Conservation (phyloP, 768 basidiomycete genomes). For the Mycena kentingensis region DNA sequence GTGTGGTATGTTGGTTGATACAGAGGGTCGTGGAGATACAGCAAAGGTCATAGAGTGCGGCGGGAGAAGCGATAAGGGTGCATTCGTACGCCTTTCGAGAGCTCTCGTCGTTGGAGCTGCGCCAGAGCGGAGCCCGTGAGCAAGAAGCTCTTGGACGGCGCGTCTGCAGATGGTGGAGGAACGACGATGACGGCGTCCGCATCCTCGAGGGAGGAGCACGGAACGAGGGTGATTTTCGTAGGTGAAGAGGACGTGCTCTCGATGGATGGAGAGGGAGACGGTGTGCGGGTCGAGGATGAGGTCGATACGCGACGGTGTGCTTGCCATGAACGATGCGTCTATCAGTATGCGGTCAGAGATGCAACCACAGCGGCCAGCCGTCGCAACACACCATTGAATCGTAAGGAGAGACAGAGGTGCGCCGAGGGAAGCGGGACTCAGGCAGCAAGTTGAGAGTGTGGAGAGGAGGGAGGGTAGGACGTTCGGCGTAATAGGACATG, state of each 20-base stretch:
- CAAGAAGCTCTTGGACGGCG: conserved; percentile 40
- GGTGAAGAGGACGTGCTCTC: conserved; percentile 20
- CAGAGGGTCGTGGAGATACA: not conserved
- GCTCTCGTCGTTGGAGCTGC: conserved; percentile 33
- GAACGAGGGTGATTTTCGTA: conserved; percentile 44
- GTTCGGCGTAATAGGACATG: conserved; percentile 29
- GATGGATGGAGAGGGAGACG: conserved; percentile 35
- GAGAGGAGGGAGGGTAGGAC: conserved; percentile 57
- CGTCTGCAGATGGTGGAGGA: conserved; percentile 33
- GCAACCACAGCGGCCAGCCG: too few species aligned
- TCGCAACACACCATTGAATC: conserved; percentile 19
- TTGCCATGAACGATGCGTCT: conserved; percentile 21
- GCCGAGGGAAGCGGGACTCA: conserved; percentile 10
- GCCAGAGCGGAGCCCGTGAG: conserved; percentile 52
- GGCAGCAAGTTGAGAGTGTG: conserved; percentile 47
- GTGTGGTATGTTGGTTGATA: not conserved
- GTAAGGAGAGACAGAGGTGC: conserved; percentile 9
- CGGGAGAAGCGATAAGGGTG: conserved; percentile 55
- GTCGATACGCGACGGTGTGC: conserved; percentile 38
- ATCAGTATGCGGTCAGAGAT: conserved; percentile 12
- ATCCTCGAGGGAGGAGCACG: conserved; percentile 47
- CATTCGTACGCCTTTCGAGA: conserved; percentile 46
- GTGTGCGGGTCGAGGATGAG: conserved; percentile 41
- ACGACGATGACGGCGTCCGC: conserved; percentile 57
- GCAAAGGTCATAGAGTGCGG: not conserved